phyloP scores from a whole-genome alignment of 2,329 filamentous ascomycete species.

The Polytolypa hystricis region DNA sequence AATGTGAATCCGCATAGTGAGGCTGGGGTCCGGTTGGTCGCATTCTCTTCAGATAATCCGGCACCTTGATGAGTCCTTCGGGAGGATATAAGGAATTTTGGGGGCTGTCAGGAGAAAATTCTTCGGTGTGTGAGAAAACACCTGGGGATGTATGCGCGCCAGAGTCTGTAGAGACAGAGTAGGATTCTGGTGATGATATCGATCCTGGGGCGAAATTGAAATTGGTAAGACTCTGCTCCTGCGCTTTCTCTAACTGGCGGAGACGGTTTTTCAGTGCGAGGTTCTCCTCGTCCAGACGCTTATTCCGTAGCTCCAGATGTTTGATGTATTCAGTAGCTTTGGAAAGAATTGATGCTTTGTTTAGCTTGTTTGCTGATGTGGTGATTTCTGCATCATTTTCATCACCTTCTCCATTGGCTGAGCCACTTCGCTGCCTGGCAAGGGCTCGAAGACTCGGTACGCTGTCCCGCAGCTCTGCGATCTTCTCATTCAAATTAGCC shows the following conservation, averaged over 20 bases:
- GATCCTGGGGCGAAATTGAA: constrained; percentile 28
- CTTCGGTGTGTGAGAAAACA: constrained; percentile 31
- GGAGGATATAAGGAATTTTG: constrained; percentile 24
- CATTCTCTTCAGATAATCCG: constrained; percentile 33
- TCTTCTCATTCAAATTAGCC: constrained; percentile 95
- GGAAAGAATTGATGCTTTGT: constrained; percentile 92
- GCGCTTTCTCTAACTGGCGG: constrained; percentile 60
- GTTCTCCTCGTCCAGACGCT: constrained; percentile 71
- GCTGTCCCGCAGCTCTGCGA: constrained; percentile 79
- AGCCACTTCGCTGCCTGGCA: constrained; percentile 45
- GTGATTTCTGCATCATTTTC: constrained; percentile 72
- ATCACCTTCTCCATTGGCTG: constrained; percentile 55
- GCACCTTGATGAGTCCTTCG: constrained; percentile 34
- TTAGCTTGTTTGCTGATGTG: constrained; percentile 82
- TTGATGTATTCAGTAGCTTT: constrained; percentile 96
- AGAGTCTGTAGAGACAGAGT: constrained; percentile 27
- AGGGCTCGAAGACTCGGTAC: constrained; percentile 82
- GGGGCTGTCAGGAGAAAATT: constrained; percentile 22
- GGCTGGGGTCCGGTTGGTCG: constrained; percentile 25
- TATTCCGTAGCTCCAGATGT: constrained; percentile 85
- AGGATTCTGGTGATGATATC: constrained; percentile 32
- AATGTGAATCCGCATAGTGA: constrained; percentile 30
- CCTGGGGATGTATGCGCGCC: constrained; percentile 27
- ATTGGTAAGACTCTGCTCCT: constrained; percentile 30
- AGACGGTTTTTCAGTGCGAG: constrained; percentile 65